Base-by-base conservation (phyloP, 2,329 filamentous ascomycete genomes). In the Blastomyces parvus region DNA sequence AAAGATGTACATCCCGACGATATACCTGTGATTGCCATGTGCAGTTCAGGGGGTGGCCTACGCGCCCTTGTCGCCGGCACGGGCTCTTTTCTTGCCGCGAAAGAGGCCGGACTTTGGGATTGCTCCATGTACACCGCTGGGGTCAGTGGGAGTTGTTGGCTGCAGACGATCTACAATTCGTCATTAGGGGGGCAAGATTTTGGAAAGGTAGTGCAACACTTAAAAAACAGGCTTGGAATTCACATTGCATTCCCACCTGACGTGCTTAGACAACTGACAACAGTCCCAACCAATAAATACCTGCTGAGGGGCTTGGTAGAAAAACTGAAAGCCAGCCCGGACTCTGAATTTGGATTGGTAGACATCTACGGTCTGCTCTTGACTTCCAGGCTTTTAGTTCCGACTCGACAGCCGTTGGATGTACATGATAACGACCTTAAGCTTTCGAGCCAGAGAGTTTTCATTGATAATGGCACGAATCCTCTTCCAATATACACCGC, bases 401-500 rank as follows among this genome's bases (percentile, higher is more conserved):
- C 91, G 0, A 89, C 87, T 68, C 91, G 55, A 42, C n/a, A 91
- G 44, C 91, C 96, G 70, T 80, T 94, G 2, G 86, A 84, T 11
- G 84, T 96, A 6, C 84, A 89, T 63, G 85, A 89, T 46, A 79
- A 81, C 64, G 92, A 97, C 74, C 87, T 97, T 69, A 97, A 97
- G 73, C 79, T 99, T 17, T 97, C 93, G 0, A 93, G 90, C 69
- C 94, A 99, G 74, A 82, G 86, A 63, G 81, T 84, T 19, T 91
- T 88, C 68, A 81, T 95, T 25, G 84, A 89, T 60, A 83, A 88
- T 65, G 94, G 94, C 0, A 84, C 88, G 56, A 84, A 93, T 64
- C 94, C 94, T 0, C 78, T 99, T 68, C 94, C 94, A 0, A 97
- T 99, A 59, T 99, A 99, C 71, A 96, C 93, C 0, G 91, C 91